Evolutionary conservation across 768 basidiomycete species (phyloP).

Genomic region (Cytidiella melzeri): DNA sequence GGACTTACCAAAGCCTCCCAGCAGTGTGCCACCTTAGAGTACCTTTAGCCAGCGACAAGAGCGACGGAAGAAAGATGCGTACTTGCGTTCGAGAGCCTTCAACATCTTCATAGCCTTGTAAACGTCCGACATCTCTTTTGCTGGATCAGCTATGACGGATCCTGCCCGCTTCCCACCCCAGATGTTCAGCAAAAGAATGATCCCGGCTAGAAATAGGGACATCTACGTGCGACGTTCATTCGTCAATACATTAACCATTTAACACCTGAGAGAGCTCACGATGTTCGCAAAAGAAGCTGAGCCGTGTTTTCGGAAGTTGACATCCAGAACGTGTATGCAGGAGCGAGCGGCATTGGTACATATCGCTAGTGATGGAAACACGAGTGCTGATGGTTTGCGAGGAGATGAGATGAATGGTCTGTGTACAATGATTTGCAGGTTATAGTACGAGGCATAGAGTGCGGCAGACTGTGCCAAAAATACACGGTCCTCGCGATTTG

Average conservation of each 20-base stretch:
- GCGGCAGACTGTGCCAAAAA: constrained; percentile 54
- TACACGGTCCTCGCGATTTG: constrained; percentile 31
- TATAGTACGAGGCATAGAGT: constrained; percentile 51
- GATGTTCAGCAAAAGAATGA: constrained; percentile 44
- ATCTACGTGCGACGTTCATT: constrained; percentile 20
- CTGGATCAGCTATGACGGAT: constrained; percentile 26
- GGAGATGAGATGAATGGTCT: constrained; percentile 47
- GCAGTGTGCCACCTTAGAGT: constrained; percentile 40
- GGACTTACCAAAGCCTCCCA: constrained; percentile 42
- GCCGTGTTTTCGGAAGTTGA: constrained; percentile 25
- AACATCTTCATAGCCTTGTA: constrained; percentile 41
- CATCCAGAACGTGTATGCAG: constrained; percentile 41
- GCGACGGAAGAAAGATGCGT: constrained; percentile 6
- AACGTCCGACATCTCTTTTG: constrained; percentile 39
- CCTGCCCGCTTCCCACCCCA: constrained; percentile 39
- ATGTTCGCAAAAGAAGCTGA: constrained; percentile 22
- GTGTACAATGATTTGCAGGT: constrained; percentile 50
- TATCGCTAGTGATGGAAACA: constrained; percentile 49
- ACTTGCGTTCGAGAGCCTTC: constrained; percentile 30
- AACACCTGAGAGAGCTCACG: constrained; percentile 21
- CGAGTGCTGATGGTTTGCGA: constrained; percentile 29
- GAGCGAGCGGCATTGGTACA: constrained; percentile 50
- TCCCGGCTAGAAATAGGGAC: constrained; percentile 36
- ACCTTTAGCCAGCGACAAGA: background rate
- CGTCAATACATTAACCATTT: background rate